phyloP scores from a whole-genome alignment of 1,284 basidiomycete genomes.

The Tilletia setariae region DNA sequence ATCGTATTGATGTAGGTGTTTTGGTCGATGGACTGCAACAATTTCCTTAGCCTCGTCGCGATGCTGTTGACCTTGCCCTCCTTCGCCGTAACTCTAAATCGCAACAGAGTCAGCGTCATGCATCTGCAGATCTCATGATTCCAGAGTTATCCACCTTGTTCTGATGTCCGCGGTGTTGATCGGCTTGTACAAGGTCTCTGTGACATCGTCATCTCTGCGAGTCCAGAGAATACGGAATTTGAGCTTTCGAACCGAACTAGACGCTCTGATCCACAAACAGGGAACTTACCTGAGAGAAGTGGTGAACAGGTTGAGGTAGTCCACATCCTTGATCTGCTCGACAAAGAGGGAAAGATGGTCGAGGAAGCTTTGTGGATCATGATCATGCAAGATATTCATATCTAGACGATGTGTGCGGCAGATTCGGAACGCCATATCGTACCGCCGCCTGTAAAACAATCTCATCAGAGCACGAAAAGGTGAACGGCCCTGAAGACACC shows the following conservation, averaged over 20 bases:
- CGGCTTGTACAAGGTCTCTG: conserved; percentile 52
- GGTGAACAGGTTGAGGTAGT: conserved; percentile 89
- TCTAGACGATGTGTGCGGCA: conserved; percentile 93
- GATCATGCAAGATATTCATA: conserved; percentile 79
- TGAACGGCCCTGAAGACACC: neutral
- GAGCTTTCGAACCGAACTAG: neutral
- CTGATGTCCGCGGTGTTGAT: conserved; percentile 21
- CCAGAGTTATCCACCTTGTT: neutral
- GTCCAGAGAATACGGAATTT: neutral
- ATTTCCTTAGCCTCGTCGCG: conserved; percentile 73
- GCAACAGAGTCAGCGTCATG: neutral
- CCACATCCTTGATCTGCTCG: conserved; percentile 80
- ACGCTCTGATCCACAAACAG: neutral
- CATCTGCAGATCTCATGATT: neutral
- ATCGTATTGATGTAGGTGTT: conserved; percentile 84
- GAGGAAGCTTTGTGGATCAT: conserved; percentile 69
- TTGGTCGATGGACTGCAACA: conserved; percentile 68
- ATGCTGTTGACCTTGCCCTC: conserved; percentile 64
- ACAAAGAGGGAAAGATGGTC: conserved; percentile 62
- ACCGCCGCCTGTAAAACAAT: conserved; percentile 55
- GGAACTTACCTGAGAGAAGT: conserved; percentile 62
- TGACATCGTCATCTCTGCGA: conserved; percentile 54
- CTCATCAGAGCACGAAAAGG: neutral
- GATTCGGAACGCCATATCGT: conserved; percentile 79
- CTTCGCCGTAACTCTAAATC: conserved; percentile 54